These are phyloP conservation scores for Amaranthus tricolor DNA, from an alignment of 179 eudicot species.

Conservation along the genomic window DNA sequence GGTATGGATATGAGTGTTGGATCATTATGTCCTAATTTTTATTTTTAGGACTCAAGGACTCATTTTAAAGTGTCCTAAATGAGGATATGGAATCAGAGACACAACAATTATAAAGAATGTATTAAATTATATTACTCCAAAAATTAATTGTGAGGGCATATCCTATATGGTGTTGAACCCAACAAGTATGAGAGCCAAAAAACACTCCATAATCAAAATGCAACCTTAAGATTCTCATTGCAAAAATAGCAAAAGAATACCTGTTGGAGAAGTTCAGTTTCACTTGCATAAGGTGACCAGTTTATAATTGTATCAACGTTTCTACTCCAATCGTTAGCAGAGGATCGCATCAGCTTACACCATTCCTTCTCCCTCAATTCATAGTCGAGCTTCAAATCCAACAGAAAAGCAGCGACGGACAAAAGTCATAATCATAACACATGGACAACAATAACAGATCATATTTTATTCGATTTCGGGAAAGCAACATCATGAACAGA, in stretches of 20 bases:
- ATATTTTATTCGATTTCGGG: background rate
- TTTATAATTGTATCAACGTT: constrained; percentile 62
- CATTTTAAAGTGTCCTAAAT: too few species aligned
- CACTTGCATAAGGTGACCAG: constrained; percentile 92
- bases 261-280: constrained; percentile 79
- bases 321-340: constrained; percentile 62
- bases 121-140: too few species aligned
- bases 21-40: too few species aligned
- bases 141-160: background rate
- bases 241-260: constrained; percentile 30
- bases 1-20: too few species aligned
- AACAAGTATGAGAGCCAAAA: background rate
- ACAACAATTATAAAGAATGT: too few species aligned
- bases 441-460: background rate
- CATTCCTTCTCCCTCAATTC: constrained; percentile 52
- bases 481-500: background rate
- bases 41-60: too few species aligned
- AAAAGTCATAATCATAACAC: background rate
- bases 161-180: background rate
- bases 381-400: constrained; percentile 63
- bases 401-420: constrained; percentile 14
- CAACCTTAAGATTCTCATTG: background rate
- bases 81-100: too few species aligned
- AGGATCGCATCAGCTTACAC: constrained; percentile 56
- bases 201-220: background rate